phyloP scores from a whole-genome alignment of 495 filamentous ascomycete species.

The Hypoxylon fragiforme region DNA sequence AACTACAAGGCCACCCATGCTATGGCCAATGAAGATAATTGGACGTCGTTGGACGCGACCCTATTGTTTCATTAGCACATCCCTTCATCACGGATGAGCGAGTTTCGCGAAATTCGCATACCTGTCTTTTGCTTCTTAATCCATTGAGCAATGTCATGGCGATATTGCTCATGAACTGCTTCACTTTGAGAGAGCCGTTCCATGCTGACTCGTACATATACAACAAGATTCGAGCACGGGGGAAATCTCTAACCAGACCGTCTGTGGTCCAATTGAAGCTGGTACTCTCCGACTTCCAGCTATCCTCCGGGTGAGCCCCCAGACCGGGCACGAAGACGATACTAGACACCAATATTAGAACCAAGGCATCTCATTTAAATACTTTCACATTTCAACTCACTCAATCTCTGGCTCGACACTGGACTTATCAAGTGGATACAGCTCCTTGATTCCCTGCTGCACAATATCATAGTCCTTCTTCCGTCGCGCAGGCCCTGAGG shows the following conservation, averaged over 20 bases:
- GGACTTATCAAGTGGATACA: conserved; percentile 35
- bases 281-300: conserved; percentile 59
- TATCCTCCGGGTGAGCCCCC: conserved; percentile 63
- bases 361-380: background rate
- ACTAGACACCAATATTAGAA: conserved; percentile 26
- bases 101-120: conserved; percentile 1
- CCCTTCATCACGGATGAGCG: too few relatives aligned
- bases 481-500: conserved; percentile 31
- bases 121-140: conserved; percentile 34
- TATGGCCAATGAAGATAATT: conserved; percentile 69
- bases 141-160: conserved; percentile 37
- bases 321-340: conserved; percentile 68
- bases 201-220: conserved; percentile 42
- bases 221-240: conserved; percentile 35
- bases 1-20: conserved; percentile 66
- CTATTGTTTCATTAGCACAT: conserved; percentile 22
- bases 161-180: conserved; percentile 40
- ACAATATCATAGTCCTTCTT: conserved; percentile 38
- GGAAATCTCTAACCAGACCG: conserved; percentile 36
- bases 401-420: conserved; percentile 35
- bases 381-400: conserved; percentile 19
- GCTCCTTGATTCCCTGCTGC: conserved; percentile 37
- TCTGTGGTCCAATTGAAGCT: conserved; percentile 61
- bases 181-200: conserved; percentile 38
- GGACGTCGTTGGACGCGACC: conserved; percentile 55